A percentile compares a stretch with the other conserved stretches of the same genome.
Evolutionary conservation across 2,329 filamentous ascomycete genomes (phyloP).

Genomic region (Beauveria medogensis): DNA sequence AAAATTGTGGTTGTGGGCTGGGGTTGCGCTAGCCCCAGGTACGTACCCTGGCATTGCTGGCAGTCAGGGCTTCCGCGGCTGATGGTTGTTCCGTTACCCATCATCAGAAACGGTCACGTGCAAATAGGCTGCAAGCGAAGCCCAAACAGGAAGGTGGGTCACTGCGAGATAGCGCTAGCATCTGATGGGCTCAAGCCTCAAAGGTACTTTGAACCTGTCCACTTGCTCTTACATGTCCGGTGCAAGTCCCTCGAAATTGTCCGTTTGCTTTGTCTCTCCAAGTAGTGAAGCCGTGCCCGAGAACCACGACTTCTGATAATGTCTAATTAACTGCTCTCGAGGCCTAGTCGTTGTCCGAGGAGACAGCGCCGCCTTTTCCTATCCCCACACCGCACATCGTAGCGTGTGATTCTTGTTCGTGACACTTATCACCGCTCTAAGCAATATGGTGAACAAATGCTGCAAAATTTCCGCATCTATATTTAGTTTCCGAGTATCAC

Average conservation of each 20-base stretch:
- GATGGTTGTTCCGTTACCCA: background rate
- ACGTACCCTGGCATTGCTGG: conserved; percentile 19
- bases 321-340: background rate
- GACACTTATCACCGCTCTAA: background rate
- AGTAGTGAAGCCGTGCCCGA: background rate
- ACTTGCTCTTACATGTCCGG: background rate
- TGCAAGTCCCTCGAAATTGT: background rate
- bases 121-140: background rate
- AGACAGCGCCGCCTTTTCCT: background rate
- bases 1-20: conserved; percentile 34
- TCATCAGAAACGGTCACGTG: background rate
- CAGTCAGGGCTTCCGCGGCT: conserved; percentile 18
- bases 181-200: too few species aligned
- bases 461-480: background rate
- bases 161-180: background rate
- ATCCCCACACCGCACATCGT: background rate
- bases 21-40: conserved; percentile 26
- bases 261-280: background rate
- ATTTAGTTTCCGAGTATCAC: background rate
- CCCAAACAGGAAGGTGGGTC: background rate
- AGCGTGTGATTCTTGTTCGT: background rate
- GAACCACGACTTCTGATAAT: background rate
- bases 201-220: background rate
- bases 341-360: background rate
- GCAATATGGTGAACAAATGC: background rate